Percentiles rank a stretch among this genome's conserved stretches.
These are phyloP conservation scores for Phytophthora hybrid DNA, from an alignment of 352 stramenopile species.

Conservation along the genomic window DNA sequence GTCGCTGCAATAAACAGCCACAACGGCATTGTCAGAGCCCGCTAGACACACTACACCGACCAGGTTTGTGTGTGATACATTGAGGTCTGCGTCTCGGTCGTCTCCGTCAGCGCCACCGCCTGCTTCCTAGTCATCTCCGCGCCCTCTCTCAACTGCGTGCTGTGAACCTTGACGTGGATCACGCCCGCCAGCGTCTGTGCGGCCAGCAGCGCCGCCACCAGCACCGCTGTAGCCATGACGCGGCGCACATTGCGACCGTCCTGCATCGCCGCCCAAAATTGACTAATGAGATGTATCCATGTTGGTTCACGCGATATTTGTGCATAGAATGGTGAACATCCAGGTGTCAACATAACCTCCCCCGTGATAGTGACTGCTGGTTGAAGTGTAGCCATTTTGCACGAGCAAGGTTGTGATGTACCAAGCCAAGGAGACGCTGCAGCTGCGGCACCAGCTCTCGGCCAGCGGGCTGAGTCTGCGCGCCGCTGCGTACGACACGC, in stretches of 20 bases:
- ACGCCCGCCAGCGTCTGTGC: background rate
- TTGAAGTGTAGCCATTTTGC: constrained; percentile 20
- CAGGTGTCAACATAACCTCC: too few species aligned
- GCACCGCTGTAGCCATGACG: background rate
- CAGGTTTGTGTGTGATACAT: constrained; percentile 5
- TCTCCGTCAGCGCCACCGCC: background rate
- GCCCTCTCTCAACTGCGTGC: background rate
- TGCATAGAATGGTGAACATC: too few species aligned
- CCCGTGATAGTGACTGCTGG: too few species aligned
- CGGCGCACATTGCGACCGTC: background rate
- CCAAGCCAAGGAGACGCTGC: constrained; percentile 59
- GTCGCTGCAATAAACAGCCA: constrained; percentile 21
- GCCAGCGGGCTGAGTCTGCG: constrained; percentile 63
- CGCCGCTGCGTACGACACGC: constrained; percentile 68
- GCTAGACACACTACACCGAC: background rate
- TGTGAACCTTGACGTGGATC: constrained; percentile 23
- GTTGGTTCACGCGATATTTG: background rate
- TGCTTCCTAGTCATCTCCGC: background rate
- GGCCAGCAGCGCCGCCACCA: constrained; percentile 3
- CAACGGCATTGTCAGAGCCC: background rate
- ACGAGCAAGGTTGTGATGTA: background rate
- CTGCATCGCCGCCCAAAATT: constrained; percentile 16
- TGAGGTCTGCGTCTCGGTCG: background rate
- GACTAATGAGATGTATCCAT: constrained; percentile 24
- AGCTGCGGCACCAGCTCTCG: constrained; percentile 78